A percentile compares a stretch with the other conserved stretches of the same genome.
These are phyloP conservation scores for Discostella stelligeroides DNA, from an alignment of 108 stramenopile species.

Conservation along the genomic window DNA sequence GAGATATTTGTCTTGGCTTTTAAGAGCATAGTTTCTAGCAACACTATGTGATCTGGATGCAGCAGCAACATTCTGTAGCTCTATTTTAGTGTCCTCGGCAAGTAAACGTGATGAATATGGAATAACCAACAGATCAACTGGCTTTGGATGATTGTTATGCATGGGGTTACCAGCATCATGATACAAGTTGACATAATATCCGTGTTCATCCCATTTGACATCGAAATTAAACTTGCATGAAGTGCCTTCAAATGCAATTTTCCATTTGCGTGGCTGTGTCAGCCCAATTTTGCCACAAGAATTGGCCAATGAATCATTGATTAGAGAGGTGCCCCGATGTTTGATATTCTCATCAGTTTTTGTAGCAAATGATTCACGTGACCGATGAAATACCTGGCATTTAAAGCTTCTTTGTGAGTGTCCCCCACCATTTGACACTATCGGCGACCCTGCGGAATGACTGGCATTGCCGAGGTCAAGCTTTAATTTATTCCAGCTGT, in stretches of 20 bases:
- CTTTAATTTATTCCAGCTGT: no score
- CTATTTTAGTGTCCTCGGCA: no score
- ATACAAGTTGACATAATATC: not conserved
- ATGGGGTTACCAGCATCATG: not conserved
- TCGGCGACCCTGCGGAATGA: no score
- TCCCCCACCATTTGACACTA: no score
- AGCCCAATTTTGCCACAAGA: not conserved
- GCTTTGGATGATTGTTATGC: not conserved
- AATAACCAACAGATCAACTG: not conserved
- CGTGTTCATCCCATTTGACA: conserved; percentile 1
- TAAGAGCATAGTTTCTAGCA: conserved; percentile 5
- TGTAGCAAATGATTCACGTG: conserved; percentile 2
- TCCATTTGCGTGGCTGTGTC: not conserved
- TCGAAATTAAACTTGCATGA: not conserved
- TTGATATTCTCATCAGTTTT: not conserved
- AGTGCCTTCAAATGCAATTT: not conserved
- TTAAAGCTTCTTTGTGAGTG: no score
- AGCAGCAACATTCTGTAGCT: not conserved
- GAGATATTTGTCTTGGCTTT: conserved; percentile 8
- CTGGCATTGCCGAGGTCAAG: no score
- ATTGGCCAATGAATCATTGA: not conserved
- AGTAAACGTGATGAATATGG: not conserved
- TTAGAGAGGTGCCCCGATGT: not conserved
- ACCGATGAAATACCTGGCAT: no score
- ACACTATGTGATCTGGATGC: not conserved